These are phyloP conservation scores for Lathyrus sativus DNA, from an alignment of 306 rosid genomes.

Conservation along the genomic window DNA sequence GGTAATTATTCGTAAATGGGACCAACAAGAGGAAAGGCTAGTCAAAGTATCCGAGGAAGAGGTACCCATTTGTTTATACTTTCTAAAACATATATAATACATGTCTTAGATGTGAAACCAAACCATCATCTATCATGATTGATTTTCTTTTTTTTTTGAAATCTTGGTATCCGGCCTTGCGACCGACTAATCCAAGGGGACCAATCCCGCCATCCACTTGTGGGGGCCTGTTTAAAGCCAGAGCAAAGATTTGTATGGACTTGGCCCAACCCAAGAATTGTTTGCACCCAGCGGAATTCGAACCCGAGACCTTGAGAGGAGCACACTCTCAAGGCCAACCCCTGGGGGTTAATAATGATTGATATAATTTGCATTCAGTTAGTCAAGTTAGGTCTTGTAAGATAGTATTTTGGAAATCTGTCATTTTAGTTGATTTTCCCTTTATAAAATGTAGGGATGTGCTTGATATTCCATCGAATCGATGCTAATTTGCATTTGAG, in stretches of 20 bases:
- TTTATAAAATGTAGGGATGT: background rate
- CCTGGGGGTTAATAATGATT: no score
- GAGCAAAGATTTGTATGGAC: no score
- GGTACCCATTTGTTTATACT: constrained; percentile 49
- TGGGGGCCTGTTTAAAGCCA: no score
- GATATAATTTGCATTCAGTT: constrained; percentile 10
- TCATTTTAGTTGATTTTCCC: constrained; percentile 13
- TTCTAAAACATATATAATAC: background rate
- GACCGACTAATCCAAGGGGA: no score
- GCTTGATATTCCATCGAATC: constrained; percentile 12
- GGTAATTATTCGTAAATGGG: constrained; percentile 88
- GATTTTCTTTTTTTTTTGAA: background rate
- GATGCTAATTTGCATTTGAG: constrained; percentile 17
- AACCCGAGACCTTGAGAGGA: no score
- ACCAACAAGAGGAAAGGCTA: constrained; percentile 63
- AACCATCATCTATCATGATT: constrained; percentile 1
- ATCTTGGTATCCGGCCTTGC: no score
- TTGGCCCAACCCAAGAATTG: no score
- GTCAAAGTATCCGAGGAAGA: constrained; percentile 71
- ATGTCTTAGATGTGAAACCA: constrained; percentile 16
- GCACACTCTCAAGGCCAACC: no score
- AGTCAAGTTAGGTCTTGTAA: constrained; percentile 16
- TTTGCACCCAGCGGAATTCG: no score
- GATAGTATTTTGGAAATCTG: constrained; percentile 21
- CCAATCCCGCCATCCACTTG: no score